phyloP scores from a whole-genome alignment of 805 yeast species.

The Zygotorulaspora chibaensis region DNA sequence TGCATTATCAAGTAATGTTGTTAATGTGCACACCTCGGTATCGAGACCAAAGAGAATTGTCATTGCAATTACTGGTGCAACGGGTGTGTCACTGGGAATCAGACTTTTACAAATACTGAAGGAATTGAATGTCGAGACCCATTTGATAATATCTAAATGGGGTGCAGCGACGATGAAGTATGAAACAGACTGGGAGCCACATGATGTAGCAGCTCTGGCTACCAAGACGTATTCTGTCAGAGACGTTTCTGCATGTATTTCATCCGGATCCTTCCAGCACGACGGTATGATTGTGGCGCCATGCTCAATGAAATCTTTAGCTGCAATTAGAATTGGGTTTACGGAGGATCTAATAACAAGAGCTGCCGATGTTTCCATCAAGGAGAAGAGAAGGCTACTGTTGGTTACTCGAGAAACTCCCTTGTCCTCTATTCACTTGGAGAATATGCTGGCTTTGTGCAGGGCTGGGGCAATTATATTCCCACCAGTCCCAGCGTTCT shows the following conservation, averaged over 20 bases:
- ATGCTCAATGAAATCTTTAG: constrained; percentile 31
- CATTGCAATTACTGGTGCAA: constrained; percentile 32
- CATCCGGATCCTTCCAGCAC: constrained; percentile 30
- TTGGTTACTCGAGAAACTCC: constrained; percentile 32
- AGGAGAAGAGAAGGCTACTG: constrained; percentile 25
- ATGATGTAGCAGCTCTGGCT: constrained; percentile 20
- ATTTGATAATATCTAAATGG: constrained; percentile 31
- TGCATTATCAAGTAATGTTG: not conserved
- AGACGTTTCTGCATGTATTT: constrained; percentile 31
- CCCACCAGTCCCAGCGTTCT: constrained; percentile 33
- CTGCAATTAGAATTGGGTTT: constrained; percentile 29
- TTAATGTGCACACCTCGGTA: not conserved
- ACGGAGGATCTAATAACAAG: constrained; percentile 30
- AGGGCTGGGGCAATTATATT: constrained; percentile 24
- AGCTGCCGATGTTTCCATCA: constrained; percentile 32
- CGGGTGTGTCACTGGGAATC: constrained; percentile 27
- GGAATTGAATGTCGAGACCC: constrained; percentile 22
- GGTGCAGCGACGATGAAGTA: constrained; percentile 31
- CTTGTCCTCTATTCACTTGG: constrained; percentile 29
- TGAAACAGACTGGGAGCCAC: constrained; percentile 25
- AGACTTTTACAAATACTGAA: constrained; percentile 22
- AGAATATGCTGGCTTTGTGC: constrained; percentile 25
- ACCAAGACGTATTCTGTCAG: constrained; percentile 18
- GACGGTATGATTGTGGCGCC: constrained; percentile 35
- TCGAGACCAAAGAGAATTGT: constrained; percentile 23